phyloP scores from a whole-genome alignment of 139 green algal species.

The Axilococcus clingmanii region DNA sequence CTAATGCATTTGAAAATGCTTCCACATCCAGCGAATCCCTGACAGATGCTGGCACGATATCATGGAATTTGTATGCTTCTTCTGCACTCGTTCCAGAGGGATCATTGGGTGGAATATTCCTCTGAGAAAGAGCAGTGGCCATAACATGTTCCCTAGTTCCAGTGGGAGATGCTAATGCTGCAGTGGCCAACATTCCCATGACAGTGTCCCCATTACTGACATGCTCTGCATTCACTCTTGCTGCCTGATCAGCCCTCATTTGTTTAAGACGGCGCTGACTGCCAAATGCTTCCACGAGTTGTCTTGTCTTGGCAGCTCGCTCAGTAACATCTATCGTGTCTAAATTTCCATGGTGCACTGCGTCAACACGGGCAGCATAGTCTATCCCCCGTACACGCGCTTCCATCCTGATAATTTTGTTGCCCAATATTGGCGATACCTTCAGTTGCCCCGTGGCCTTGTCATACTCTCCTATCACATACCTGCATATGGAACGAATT shows the following conservation, averaged over 20 bases:
- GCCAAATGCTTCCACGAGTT: slow-evolving; percentile 36
- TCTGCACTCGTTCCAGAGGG: slow-evolving; percentile 14
- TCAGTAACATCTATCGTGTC: neutral
- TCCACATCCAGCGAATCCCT: slow-evolving; percentile 15
- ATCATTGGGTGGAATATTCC: slow-evolving; percentile 40
- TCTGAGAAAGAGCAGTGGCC: slow-evolving; percentile 3
- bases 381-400: slow-evolving; percentile 6
- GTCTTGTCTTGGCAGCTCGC: slow-evolving; percentile 15
- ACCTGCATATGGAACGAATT: slow-evolving; percentile 16
- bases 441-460: slow-evolving; percentile 11
- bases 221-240: slow-evolving; percentile 17
- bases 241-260: slow-evolving; percentile 15
- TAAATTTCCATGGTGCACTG: neutral
- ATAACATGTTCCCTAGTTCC: slow-evolving; percentile 21
- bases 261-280: slow-evolving; percentile 31
- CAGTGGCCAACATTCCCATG: slow-evolving; percentile 16
- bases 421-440: slow-evolving; percentile 8
- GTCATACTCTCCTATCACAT: slow-evolving; percentile 24
- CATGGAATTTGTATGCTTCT: slow-evolving; percentile 28
- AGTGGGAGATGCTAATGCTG: slow-evolving; percentile 2
- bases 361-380: slow-evolving; percentile 7
- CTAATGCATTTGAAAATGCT: neutral
- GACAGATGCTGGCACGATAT: slow-evolving; percentile 14
- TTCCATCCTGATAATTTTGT: slow-evolving; percentile 27
- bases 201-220: slow-evolving; percentile 12